These are phyloP conservation scores for Malassezia cuniculi DNA, from an alignment of 1,284 basidiomycete species.

Conservation along the genomic window DNA sequence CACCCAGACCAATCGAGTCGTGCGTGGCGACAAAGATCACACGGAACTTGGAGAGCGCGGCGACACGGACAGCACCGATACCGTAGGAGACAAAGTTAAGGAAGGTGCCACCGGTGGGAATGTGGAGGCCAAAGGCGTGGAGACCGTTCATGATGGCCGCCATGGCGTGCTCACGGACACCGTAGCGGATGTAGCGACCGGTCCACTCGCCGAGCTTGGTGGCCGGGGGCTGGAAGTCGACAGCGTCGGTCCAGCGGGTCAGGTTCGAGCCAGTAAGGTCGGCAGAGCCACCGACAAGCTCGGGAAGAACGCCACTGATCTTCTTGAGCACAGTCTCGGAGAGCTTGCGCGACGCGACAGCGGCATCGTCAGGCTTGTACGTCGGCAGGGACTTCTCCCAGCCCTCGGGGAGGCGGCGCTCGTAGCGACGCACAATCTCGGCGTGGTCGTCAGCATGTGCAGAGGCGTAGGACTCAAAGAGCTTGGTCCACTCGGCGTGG, in stretches of 20 bases:
- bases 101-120: constrained; percentile 53
- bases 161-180: constrained; percentile 96
- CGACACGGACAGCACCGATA: constrained; percentile 76
- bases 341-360: constrained; percentile 79
- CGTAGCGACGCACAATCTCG: constrained; percentile 70
- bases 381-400: constrained; percentile 68
- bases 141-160: constrained; percentile 86
- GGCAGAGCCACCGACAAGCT: constrained; percentile 67
- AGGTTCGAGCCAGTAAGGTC: constrained; percentile 86
- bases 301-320: constrained; percentile 63
- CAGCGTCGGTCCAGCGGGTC: constrained; percentile 62
- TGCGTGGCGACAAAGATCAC: constrained; percentile 78
- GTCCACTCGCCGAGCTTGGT: constrained; percentile 71
- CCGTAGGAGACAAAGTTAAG: constrained; percentile 86
- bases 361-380: constrained; percentile 66
- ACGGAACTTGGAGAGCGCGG: constrained; percentile 74
- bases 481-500: constrained; percentile 63
- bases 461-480: constrained; percentile 60
- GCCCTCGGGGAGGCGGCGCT: constrained; percentile 55
- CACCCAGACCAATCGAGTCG: constrained; percentile 50
- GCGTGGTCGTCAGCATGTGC: constrained; percentile 72
- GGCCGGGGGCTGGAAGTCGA: constrained; percentile 77
- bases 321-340: constrained; percentile 77
- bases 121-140: constrained; percentile 68
- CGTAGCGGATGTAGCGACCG: constrained; percentile 84